These are phyloP conservation scores for Hsuehochloa calcarea DNA, from an alignment of 176 grass and related monocot species.

Conservation along the genomic window DNA sequence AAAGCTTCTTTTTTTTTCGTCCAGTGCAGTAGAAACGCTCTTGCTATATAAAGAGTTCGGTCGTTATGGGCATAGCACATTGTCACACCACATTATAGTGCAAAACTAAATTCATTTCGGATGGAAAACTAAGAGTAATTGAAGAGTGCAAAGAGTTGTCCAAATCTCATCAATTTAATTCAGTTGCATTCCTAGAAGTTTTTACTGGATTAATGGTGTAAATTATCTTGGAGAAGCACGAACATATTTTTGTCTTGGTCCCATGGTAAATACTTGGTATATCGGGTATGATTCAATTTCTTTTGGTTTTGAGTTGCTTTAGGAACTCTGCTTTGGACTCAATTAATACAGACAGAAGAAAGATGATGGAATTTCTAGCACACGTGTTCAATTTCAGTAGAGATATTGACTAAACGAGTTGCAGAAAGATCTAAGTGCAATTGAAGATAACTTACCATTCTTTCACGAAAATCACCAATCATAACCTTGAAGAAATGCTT, in stretches of 20 bases:
- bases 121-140: background rate
- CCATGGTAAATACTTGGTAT: too few species aligned
- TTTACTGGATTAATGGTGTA: background rate
- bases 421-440: background rate
- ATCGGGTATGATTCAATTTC: background rate
- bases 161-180: background rate
- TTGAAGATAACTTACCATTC: slow-evolving; percentile 6
- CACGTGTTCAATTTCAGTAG: background rate
- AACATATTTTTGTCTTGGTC: too few species aligned
- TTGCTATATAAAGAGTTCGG: too few species aligned
- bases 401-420: background rate
- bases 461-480: slow-evolving; percentile 21
- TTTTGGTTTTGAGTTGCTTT: background rate
- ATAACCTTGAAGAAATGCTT: slow-evolving; percentile 26
- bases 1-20: too few species aligned
- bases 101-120: background rate
- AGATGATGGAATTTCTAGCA: background rate
- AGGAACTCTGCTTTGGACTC: background rate
- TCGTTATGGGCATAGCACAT: too few species aligned
- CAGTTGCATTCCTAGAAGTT: background rate
- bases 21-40: too few species aligned
- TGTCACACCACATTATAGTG: too few species aligned
- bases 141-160: background rate
- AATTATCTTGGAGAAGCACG: background rate
- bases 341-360: background rate